Base-by-base conservation (phyloP, 2,329 filamentous ascomycete species). In the Ambrosiella beaveri region DNA sequence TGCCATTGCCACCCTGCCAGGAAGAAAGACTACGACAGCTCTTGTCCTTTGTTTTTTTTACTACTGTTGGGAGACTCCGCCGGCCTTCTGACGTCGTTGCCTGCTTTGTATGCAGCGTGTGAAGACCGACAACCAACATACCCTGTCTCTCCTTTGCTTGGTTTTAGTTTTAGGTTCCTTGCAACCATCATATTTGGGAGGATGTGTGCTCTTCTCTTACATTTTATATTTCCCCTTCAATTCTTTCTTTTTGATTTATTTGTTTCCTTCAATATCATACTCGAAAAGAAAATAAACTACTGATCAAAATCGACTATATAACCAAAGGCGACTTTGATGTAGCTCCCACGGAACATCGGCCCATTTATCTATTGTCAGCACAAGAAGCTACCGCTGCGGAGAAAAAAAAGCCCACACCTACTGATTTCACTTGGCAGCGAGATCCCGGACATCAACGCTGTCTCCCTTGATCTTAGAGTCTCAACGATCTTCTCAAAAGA, bases 101-200 rank as follows among this genome's bases (percentile, higher is more conserved):
- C 39, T 54, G 17, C 11, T 55, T 44, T 54, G 7, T 54, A 17
- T 13, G n/a, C 19, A 47, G 44, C 7, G 44, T 7, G 44, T 8
- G 7, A 17, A 47, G 44, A 13, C 44, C 8, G 11, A n/a, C 15
- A n/a, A 17, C 51, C 15, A 13, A 15, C 51, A 38, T 38, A 27
- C 51, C 51, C 51, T 38, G 27, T 54, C 15, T 54, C 13, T 40
- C 40, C 17, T 19, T 19, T 50, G 19, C 53, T 41, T 55, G 37
- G 38, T 38, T 45, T 44, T 50, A 50, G 27, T 54, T 57, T 57
- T 19, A 52, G 45, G 45, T 45, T 35, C 40, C 56, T 41, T 49
- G 7, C 37, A 50, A 52, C 17, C 6, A 15, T 9, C 15, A 17
- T 49, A 15, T 45, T 57, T 57, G 19, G 27, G 44, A 47, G 19